These are phyloP conservation scores for Fusarium aywerte DNA, from an alignment of 2,329 filamentous ascomycete species.

Conservation along the genomic window DNA sequence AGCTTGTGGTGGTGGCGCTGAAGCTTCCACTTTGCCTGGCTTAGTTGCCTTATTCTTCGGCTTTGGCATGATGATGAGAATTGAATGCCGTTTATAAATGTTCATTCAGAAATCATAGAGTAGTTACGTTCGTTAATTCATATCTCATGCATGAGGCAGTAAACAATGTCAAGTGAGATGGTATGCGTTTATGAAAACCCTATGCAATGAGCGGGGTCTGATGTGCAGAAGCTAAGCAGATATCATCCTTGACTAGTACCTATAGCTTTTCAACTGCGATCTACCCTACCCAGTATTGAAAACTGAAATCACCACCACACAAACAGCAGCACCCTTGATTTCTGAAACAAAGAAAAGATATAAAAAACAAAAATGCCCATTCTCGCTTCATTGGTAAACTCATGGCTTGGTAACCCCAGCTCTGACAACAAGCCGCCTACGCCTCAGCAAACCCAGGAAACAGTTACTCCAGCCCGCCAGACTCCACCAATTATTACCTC, in stretches of 20 bases:
- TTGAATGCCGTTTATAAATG: neutral
- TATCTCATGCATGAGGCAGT: neutral
- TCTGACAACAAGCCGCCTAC: conserved; percentile 17
- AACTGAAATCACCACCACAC: neutral
- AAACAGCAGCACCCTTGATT: neutral
- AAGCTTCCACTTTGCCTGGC: conserved; percentile 30
- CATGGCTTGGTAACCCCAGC: conserved; percentile 31
- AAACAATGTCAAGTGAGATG: neutral
- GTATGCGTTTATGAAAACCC: neutral
- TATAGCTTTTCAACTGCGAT: neutral
- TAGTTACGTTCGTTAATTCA: neutral
- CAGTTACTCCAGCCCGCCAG: conserved; percentile 27
- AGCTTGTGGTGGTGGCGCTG: conserved; percentile 48
- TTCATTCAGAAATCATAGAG: neutral
- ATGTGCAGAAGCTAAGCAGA: neutral
- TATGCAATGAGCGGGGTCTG: conserved; percentile 31
- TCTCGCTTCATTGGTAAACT: conserved; percentile 33
- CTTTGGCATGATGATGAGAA: conserved; percentile 48
- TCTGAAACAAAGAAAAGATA: neutral
- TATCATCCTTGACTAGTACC: neutral
- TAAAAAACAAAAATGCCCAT: conserved; percentile 4
- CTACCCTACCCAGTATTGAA: neutral
- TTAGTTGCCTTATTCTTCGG: conserved; percentile 50
- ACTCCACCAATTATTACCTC: conserved; percentile 22
- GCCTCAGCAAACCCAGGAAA: conserved; percentile 9